Evolutionary conservation across 2,329 filamentous ascomycete genomes (phyloP), one percentile per base, ranked within the genome.

Genomic region (Verticillium tricorpus): DNA sequence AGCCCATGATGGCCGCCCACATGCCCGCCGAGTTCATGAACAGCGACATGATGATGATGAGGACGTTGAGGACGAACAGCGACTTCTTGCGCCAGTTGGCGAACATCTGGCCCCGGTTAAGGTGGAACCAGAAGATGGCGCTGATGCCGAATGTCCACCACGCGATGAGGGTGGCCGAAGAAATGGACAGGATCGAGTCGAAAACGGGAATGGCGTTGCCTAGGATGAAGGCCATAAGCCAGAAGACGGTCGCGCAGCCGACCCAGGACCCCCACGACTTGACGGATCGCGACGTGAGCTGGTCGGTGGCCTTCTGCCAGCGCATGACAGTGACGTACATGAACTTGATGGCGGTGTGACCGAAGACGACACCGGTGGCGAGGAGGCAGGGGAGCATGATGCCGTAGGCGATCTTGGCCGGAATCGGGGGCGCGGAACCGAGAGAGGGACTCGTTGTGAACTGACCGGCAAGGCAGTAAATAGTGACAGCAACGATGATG

Each of bases 131-230:
- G 62, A 73, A 73, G 54, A 75, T 65, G 63, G 66, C 72, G 58
- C 69, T 70, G 67, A 75, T 69, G 59, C 74, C 73, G 66, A 75
- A 75, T 32, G 73, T 74, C 65, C 73, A 74, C 73, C 73, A 76
- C 0, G 73, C 72, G 58, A 75, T 71, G 63, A 73, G 72, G 32
- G 72, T 73, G 15, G 74, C 73, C 5, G 71, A 73, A 28, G 74
- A 70, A 52, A 76, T 74, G 34, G 71, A 70, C 45, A 76, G 61
- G 66, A 76, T 76, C 11, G 73, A 75, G 67, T 75, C 71, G 63
- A 76, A 76, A 54, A 75, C 68, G 59, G 74, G 74, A 61, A 76
- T 73, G 35, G 73, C 72, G 64, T 72, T 74, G 66, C 73, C 74
- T 34, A 76, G 63, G 61, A 74, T 61, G 65, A 76, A 76, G 58